These are phyloP conservation scores for Pterula multifida DNA, from an alignment of 1,284 basidiomycete genomes.

Conservation along the genomic window DNA sequence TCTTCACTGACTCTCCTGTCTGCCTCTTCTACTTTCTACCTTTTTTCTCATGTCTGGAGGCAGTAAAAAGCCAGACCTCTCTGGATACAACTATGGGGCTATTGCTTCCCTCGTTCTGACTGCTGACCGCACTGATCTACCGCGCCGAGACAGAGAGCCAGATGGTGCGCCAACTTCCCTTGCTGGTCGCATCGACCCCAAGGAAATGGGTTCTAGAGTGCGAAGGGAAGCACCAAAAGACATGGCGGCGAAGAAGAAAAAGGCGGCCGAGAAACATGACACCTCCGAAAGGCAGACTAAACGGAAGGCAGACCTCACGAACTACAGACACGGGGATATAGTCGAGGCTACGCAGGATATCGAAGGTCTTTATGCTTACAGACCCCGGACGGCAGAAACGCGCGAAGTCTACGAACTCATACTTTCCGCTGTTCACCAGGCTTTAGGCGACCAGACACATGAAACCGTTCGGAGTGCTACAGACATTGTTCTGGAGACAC, in stretches of 20 bases:
- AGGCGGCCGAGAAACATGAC: conserved; percentile 48
- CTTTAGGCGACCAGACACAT: conserved; percentile 90
- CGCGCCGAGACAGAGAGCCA: conserved; percentile 84
- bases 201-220: conserved; percentile 91
- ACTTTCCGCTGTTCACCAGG: conserved; percentile 70
- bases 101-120: conserved; percentile 83
- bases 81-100: conserved; percentile 83
- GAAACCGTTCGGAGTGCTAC: conserved; percentile 93
- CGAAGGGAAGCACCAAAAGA: conserved; percentile 80
- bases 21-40: background rate
- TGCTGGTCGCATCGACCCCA: conserved; percentile 81
- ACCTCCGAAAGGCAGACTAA: conserved; percentile 45
- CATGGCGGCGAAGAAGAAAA: conserved; percentile 92
- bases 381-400: conserved; percentile 89
- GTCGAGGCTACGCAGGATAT: conserved; percentile 89
- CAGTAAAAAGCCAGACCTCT: conserved; percentile 59
- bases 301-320: conserved; percentile 39
- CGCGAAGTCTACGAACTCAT: conserved; percentile 92
- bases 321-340: conserved; percentile 77
- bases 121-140: conserved; percentile 64
- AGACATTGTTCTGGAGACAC: conserved; percentile 79
- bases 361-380: conserved; percentile 79
- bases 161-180: conserved; percentile 93
- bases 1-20: background rate
- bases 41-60: conserved; percentile 26